Conservation (phyloP, 495 filamentous ascomycete genomes). For the Extremus antarcticus region DNA sequence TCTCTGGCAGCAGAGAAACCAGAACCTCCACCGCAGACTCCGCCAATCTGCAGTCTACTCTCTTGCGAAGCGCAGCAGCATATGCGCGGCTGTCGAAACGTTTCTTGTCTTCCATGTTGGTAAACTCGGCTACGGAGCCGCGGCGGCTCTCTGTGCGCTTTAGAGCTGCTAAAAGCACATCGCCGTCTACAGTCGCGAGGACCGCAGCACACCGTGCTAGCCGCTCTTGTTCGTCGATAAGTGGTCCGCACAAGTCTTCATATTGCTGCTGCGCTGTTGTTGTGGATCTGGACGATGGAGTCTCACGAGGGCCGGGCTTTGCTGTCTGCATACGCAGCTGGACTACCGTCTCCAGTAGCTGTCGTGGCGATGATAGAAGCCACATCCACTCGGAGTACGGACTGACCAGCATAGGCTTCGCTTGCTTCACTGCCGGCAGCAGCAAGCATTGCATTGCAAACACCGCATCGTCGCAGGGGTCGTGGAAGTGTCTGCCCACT, state of each 20-base stretch:
- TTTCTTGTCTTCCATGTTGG: neutral
- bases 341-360: neutral
- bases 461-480: neutral
- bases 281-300: neutral
- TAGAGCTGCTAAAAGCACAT: neutral
- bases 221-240: neutral
- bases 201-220: neutral
- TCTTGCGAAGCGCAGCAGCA: neutral
- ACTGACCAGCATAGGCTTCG: neutral
- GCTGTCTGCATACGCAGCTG: neutral
- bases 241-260: neutral
- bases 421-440: neutral
- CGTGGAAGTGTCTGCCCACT: neutral
- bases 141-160: neutral
- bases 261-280: neutral
- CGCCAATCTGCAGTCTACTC: neutral
- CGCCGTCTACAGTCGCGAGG: neutral
- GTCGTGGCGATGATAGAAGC: neutral
- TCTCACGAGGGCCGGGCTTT: neutral
- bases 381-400: neutral
- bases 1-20: neutral
- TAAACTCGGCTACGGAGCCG: neutral
- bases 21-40: neutral
- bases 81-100: neutral
- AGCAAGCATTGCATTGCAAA: neutral